phyloP scores from a whole-genome alignment of 2,329 filamentous ascomycete species.

The Colletotrichum horii region DNA sequence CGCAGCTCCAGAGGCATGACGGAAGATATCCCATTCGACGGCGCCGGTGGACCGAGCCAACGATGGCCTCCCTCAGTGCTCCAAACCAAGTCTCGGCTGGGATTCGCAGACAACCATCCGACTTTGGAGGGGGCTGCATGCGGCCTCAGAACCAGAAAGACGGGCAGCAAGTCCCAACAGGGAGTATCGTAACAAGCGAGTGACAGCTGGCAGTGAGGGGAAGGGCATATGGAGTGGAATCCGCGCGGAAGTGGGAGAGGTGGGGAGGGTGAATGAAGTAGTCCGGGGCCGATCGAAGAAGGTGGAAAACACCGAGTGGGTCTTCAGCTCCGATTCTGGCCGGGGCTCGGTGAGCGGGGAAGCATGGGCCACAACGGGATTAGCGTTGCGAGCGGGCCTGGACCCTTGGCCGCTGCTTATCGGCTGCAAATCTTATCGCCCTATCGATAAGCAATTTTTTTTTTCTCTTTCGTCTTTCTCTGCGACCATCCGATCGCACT shows the following conservation, averaged over 20 bases:
- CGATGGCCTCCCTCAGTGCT: neutral
- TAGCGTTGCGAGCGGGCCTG: neutral
- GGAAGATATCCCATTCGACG: neutral
- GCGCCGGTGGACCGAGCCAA: neutral
- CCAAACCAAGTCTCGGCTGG: neutral
- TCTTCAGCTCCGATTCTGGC: neutral
- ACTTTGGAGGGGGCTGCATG: neutral
- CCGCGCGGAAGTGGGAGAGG: neutral
- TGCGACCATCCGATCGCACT: neutral
- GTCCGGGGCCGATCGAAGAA: neutral
- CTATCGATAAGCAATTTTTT: constrained; percentile 18
- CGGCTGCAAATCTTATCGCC: neutral
- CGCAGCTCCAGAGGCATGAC: neutral
- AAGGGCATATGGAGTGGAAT: neutral
- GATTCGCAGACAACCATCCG: neutral
- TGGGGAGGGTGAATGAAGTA: neutral
- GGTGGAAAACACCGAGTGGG: neutral
- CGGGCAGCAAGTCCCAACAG: neutral
- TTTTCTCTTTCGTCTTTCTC: neutral
- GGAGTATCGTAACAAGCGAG: neutral
- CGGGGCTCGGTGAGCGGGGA: neutral
- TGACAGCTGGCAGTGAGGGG: constrained; percentile 7
- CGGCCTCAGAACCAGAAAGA: neutral
- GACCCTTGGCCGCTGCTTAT: neutral
- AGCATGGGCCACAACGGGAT: neutral